Percentiles rank a stretch among this genome's conserved stretches.
These are phyloP conservation scores for Quercus cerris DNA, from an alignment of 306 rosid species.

Conservation along the genomic window DNA sequence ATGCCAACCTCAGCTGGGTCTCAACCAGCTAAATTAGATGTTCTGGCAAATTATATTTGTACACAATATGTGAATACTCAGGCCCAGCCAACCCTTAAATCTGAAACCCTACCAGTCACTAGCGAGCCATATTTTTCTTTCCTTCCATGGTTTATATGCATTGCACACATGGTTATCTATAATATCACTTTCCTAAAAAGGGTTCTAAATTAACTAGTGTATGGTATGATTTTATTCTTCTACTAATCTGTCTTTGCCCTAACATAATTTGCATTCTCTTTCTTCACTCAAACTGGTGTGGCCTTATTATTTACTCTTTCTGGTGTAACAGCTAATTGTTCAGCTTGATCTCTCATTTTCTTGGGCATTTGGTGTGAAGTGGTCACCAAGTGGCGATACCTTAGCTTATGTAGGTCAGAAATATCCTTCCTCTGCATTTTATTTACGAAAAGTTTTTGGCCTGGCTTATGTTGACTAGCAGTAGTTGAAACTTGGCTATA, in stretches of 20 bases:
- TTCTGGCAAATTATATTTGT: too few species aligned
- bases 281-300: neutral
- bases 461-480: slow-evolving; percentile 10
- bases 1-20: too few species aligned
- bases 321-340: slow-evolving; percentile 69
- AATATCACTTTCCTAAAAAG: neutral
- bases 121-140: neutral
- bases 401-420: slow-evolving; percentile 88
- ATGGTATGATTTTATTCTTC: neutral
- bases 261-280: neutral
- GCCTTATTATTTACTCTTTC: slow-evolving; percentile 18
- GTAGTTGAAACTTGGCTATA: slow-evolving; percentile 10
- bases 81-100: neutral
- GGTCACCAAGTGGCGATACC: slow-evolving; percentile 98
- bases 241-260: neutral
- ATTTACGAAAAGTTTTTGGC: neutral
- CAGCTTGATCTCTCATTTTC: slow-evolving; percentile 91
- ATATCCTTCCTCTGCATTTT: slow-evolving; percentile 24
- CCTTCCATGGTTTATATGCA: neutral
- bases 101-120: neutral
- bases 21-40: too few species aligned
- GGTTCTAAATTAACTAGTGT: neutral
- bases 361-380: slow-evolving; percentile 95
- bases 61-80: too few species aligned
- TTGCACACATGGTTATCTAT: neutral